Evolutionary conservation across 2,329 filamentous ascomycete genomes (phyloP).

Genomic region (Beauveria sp.): DNA sequence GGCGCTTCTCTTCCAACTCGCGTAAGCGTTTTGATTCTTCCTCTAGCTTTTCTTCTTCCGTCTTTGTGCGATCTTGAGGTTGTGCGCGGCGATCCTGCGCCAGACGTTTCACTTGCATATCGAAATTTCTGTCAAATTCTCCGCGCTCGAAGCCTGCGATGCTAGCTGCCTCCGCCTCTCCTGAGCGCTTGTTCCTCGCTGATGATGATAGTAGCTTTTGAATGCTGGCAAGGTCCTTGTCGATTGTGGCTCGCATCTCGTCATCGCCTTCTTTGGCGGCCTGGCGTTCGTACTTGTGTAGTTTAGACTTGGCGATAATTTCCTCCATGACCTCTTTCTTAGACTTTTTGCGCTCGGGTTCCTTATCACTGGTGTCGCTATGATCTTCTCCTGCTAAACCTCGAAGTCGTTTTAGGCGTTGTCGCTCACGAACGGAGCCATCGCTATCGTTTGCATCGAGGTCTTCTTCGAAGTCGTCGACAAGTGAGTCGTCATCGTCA

Average conservation of each 20-base stretch:
- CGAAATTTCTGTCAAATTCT: slow-evolving; percentile 79
- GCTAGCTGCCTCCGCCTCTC: slow-evolving; percentile 18
- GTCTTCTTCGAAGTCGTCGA: slow-evolving; percentile 74
- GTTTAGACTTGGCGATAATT: slow-evolving; percentile 93
- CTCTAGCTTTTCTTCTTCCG: slow-evolving; percentile 73
- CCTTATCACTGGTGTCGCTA: slow-evolving; percentile 41
- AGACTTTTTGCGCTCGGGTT: slow-evolving; percentile 81
- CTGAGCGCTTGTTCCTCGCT: slow-evolving; percentile 28
- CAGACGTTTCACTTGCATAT: slow-evolving; percentile 72
- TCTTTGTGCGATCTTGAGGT: slow-evolving; percentile 83
- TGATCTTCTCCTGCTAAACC: slow-evolving; percentile 38
- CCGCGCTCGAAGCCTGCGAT: slow-evolving; percentile 53
- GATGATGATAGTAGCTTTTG: slow-evolving; percentile 58
- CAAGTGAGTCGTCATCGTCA: slow-evolving; percentile 43
- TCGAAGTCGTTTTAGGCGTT: slow-evolving; percentile 50
- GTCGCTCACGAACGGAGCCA: slow-evolving; percentile 44
- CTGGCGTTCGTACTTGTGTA: slow-evolving; percentile 91
- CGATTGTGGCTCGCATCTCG: slow-evolving; percentile 73
- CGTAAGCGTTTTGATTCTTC: slow-evolving; percentile 71
- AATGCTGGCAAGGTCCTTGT: slow-evolving; percentile 73
- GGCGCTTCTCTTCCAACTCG: slow-evolving; percentile 73
- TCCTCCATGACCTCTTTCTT: slow-evolving; percentile 98
- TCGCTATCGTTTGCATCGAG: slow-evolving; percentile 55
- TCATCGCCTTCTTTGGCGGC: slow-evolving; percentile 89
- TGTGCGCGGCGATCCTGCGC: slow-evolving; percentile 77